phyloP scores from a whole-genome alignment of 2,329 filamentous ascomycete genomes.

The Nemania sp. region DNA sequence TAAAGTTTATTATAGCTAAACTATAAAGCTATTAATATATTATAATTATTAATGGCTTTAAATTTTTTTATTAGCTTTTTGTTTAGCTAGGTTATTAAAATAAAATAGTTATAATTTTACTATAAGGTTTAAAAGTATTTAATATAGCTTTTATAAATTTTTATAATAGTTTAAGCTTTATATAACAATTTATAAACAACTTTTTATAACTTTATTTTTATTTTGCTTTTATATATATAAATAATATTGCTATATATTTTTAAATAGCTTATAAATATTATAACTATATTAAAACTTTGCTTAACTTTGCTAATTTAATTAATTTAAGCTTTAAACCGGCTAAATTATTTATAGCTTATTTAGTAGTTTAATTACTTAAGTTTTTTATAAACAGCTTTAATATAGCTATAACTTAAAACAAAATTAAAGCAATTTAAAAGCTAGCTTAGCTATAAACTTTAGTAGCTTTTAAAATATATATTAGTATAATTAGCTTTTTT shows the following conservation, averaged over 20 bases:
- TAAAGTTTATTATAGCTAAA: conserved; percentile 1
- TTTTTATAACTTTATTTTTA: background rate
- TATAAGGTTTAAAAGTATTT: background rate
- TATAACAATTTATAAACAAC: conserved; percentile 8
- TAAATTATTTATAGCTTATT: background rate
- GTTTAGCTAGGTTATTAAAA: background rate
- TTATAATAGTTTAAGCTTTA: background rate
- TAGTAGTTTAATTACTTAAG: background rate
- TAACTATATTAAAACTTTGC: background rate
- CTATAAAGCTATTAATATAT: background rate
- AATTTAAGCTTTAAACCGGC: background rate
- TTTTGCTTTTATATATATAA: background rate
- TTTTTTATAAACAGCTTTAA: conserved; percentile 4
- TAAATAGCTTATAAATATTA: background rate
- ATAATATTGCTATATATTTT: conserved; percentile 6
- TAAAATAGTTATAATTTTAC: conserved; percentile 10
- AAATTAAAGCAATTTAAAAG: conserved; percentile 10
- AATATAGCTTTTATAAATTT: background rate
- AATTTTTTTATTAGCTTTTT: conserved; percentile 2
- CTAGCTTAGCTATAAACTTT: background rate
- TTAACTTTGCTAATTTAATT: background rate
- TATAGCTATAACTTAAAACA: background rate
- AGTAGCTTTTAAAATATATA: conserved; percentile 1
- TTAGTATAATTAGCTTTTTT: conserved; percentile 8
- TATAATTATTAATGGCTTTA: background rate